Conservation (phyloP, 768 basidiomycete genomes). For the Collybia sordida region DNA sequence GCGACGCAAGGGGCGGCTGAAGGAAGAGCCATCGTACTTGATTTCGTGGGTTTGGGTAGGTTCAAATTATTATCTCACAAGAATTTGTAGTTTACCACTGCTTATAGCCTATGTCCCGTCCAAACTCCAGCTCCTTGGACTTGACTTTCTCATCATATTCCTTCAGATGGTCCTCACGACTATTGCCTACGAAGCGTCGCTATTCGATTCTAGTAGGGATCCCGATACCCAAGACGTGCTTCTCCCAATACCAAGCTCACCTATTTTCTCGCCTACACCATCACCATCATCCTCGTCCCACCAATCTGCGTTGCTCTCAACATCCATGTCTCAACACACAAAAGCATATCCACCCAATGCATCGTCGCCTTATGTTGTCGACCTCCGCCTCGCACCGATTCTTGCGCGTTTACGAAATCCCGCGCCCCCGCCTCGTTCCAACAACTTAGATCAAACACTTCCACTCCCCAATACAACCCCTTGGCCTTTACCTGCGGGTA, state of each 20-base stretch:
- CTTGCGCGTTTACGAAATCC: conserved; percentile 59
- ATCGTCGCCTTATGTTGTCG: conserved; percentile 53
- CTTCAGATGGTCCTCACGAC: conserved; percentile 67
- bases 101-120: conserved; percentile 58
- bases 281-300: conserved; percentile 22
- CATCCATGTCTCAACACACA: conserved; percentile 18
- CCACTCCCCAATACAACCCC: conserved; percentile 64
- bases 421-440: conserved; percentile 32
- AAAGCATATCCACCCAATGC: conserved; percentile 22
- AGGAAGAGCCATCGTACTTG: conserved; percentile 66
- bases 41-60: conserved; percentile 79
- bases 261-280: conserved; percentile 21
- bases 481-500: conserved; percentile 45
- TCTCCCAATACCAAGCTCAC: conserved; percentile 24
- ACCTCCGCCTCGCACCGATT: conserved; percentile 57
- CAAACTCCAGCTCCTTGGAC: conserved; percentile 58
- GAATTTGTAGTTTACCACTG: conserved; percentile 1
- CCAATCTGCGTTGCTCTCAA: conserved; percentile 17
- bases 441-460: conserved; percentile 33
- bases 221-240: conserved; percentile 40
- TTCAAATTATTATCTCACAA: conserved; percentile 9
- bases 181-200: conserved; percentile 65
- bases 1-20: conserved; percentile 48
- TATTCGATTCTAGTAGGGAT: conserved; percentile 36
- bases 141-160: conserved; percentile 67